phyloP scores from a whole-genome alignment of 345 rosid genomes.

The Turnera subulata region DNA sequence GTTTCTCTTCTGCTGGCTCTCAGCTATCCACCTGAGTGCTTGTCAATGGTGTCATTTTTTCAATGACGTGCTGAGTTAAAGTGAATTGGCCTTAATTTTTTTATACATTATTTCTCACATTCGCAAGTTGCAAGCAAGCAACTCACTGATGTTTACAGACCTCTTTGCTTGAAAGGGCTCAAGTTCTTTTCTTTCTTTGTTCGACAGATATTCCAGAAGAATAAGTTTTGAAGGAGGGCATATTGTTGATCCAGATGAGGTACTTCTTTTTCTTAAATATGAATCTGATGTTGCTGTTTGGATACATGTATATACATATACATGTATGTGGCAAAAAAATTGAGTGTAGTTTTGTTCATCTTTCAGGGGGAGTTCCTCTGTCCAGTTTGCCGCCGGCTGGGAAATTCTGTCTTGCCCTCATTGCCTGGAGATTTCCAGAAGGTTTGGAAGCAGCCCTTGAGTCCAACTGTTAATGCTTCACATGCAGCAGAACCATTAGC shows the following conservation, averaged over 20 bases:
- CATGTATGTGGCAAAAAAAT: no score
- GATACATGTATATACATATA: no score
- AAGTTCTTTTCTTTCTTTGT: neutral
- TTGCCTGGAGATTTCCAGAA: slow-evolving; percentile 42
- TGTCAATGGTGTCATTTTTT: no score
- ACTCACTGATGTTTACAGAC: no score
- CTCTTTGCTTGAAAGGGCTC: no score
- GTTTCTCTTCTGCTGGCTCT: no score
- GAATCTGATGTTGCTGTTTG: no score
- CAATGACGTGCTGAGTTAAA: no score
- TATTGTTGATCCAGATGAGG: slow-evolving; percentile 78
- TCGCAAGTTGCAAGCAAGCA: no score
- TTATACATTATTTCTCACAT: no score
- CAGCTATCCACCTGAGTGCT: no score
- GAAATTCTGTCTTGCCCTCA: slow-evolving; percentile 77
- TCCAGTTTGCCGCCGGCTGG: slow-evolving; percentile 88
- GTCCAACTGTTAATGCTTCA: slow-evolving; percentile 21
- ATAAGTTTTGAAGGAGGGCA: slow-evolving; percentile 83
- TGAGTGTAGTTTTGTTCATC: slow-evolving; percentile 5
- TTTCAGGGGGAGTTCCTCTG: slow-evolving; percentile 93
- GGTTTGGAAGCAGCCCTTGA: slow-evolving; percentile 45
- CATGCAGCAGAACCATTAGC: slow-evolving; percentile 15
- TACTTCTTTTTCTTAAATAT: slow-evolving; percentile 16
- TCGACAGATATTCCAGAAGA: slow-evolving; percentile 59
- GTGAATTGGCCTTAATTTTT: no score